A percentile compares a stretch with the other conserved stretches of the same genome.
Conservation (phyloP, 352 stramenopile genomes). For the Phytopythium oedochilum region DNA sequence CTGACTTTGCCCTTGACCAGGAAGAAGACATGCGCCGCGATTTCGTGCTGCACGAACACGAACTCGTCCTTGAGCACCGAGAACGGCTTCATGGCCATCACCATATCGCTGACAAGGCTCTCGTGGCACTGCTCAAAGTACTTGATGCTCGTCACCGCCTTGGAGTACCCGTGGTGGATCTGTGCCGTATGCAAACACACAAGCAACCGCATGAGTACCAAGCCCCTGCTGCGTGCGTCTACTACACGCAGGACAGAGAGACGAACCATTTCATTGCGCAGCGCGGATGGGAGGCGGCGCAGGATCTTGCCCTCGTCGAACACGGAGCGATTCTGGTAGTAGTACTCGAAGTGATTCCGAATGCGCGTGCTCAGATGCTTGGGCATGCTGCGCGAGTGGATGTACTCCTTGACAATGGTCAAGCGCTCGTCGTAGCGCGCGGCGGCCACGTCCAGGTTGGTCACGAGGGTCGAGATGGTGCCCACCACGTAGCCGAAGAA, state of each 20-base stretch:
- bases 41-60: conserved; percentile 77
- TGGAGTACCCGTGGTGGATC: conserved; percentile 74
- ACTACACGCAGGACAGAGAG: not conserved
- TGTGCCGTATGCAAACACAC: conserved; percentile 5
- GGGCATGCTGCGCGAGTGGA: conserved; percentile 71
- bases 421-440: conserved; percentile 76
- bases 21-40: conserved; percentile 83
- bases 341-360: conserved; percentile 81
- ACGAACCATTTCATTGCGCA: conserved; percentile 79
- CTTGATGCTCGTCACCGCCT: conserved; percentile 60
- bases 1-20: conserved; percentile 69
- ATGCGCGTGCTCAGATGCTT: conserved; percentile 73
- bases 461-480: conserved; percentile 76
- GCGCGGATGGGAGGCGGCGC: conserved; percentile 51
- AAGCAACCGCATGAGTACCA: too few species aligned
- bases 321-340: conserved; percentile 79
- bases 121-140: conserved; percentile 78
- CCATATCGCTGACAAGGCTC: conserved; percentile 79
- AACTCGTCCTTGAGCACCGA: conserved; percentile 72
- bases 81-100: conserved; percentile 78
- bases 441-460: conserved; percentile 70
- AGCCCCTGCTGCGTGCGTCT: too few species aligned
- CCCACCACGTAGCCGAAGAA: conserved; percentile 88
- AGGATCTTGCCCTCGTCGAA: conserved; percentile 77
- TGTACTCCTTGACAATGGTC: conserved; percentile 84